phyloP scores from a whole-genome alignment of 2,329 filamentous ascomycete species.

The Trichoderma simmonsii region DNA sequence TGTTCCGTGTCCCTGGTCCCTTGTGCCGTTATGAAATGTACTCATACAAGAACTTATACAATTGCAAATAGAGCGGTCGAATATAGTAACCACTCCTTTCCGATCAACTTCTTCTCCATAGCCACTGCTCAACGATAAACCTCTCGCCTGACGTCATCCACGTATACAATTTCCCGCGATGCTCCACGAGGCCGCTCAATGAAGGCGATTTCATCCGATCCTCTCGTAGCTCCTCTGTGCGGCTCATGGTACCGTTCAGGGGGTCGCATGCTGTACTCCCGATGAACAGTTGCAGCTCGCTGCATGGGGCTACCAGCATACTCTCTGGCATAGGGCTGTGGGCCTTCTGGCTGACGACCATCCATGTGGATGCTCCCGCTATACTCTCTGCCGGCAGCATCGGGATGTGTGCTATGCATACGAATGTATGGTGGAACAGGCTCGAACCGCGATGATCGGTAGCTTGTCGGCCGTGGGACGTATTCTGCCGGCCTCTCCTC shows the following conservation, averaged over 20 bases:
- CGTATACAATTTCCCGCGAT: constrained; percentile 45
- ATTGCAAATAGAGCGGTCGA: not conserved
- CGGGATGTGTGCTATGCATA: constrained; percentile 43
- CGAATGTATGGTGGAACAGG: constrained; percentile 42
- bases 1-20: not conserved
- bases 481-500: constrained; percentile 54
- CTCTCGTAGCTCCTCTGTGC: constrained; percentile 24
- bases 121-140: constrained; percentile 32
- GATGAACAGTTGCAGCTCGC: constrained; percentile 25
- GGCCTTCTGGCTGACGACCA: constrained; percentile 27
- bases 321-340: constrained; percentile 34
- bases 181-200: constrained; percentile 42
- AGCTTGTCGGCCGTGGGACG: constrained; percentile 53
- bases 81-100: not conserved
- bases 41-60: constrained; percentile 9
- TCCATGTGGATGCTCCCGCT: constrained; percentile 29
- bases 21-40: not conserved
- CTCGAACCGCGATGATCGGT: constrained; percentile 51
- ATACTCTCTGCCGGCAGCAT: constrained; percentile 31
- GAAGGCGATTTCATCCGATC: constrained; percentile 41
- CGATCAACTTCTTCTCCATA: not conserved
- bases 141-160: constrained; percentile 39
- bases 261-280: constrained; percentile 41
- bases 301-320: constrained; percentile 29
- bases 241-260: constrained; percentile 45